Base-by-base conservation (phyloP, 1,139 yeast species). In the Suhomyces terraborum region DNA sequence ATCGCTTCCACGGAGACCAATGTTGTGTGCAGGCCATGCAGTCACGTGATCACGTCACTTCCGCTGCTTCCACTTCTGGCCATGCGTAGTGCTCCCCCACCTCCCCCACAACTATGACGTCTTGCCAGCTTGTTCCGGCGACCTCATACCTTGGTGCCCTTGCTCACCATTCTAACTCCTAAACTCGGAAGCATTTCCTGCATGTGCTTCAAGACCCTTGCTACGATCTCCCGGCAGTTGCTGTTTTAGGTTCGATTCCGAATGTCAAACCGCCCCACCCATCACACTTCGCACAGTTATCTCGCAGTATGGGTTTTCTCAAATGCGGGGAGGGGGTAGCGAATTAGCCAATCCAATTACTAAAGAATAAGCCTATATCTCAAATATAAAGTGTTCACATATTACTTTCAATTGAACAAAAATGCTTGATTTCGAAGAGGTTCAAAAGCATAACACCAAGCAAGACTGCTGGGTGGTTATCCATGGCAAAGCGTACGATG, bases 391-490 rank as follows among this genome's bases (percentile, higher is more conserved):
- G 18, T 6, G 19, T 17, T 7, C 3, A 8, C 23, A 7, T 12
- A 19, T 14, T 12, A 8, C 17, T 10, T 12, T 12, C 17, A 19
- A 30, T 30, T 12, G 24, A 9, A 23, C 20, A 17, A 17, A 22
- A 14, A 57, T 58, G 60, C 43, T 61, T 14, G 44, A 57, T 17
- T 51, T 56, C 32, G 62, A 59, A 43, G 76, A 73, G 50, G 71
- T 73, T 13, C 48, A 51, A 23, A 57, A 62, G 41, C 78, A 73
- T 53, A 66, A 62, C 51, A 53, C 59, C 29, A 66, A 63, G 47
- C 41, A 58, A 6, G 80, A 77, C 51, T 75, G 81, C 59, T 78
- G 83, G 83, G 80, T 78, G 6, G 67, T 75, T 16, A 68, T 78
- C 46, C 79, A 77, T 48, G 71, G 66, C 25, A 68, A 75, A 43